A percentile compares a stretch with the other conserved stretches of the same genome.
These are phyloP conservation scores for Candida mesenterica DNA, from an alignment of 1,139 yeast species.

Conservation along the genomic window DNA sequence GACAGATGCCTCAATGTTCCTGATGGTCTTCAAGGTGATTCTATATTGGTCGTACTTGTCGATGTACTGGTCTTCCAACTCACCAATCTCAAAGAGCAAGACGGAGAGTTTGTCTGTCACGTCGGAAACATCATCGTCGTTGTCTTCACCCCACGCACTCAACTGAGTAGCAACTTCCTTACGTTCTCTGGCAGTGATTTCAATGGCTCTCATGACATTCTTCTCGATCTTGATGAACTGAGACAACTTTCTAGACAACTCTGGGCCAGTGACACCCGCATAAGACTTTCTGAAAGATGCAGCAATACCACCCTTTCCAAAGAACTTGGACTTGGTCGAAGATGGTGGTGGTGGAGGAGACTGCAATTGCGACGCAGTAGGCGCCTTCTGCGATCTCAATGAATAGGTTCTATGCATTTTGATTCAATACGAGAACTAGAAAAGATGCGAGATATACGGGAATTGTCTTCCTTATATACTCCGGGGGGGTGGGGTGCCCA, in stretches of 20 bases:
- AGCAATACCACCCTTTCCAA: constrained; percentile 86
- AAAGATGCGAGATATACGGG: no score
- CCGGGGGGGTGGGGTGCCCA: not conserved
- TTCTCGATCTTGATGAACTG: constrained; percentile 94
- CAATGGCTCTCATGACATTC: constrained; percentile 91
- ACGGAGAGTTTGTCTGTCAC: constrained; percentile 97
- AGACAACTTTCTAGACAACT: constrained; percentile 85
- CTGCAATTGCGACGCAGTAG: constrained; percentile 93
- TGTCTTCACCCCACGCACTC: constrained; percentile 96
- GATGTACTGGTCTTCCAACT: constrained; percentile 95
- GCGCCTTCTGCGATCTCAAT: constrained; percentile 91
- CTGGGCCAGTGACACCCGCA: constrained; percentile 95
- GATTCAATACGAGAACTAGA: no score
- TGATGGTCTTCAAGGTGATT: constrained; percentile 87
- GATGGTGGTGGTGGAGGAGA: constrained; percentile 93
- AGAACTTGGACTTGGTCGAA: constrained; percentile 80
- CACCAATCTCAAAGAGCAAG: constrained; percentile 92
- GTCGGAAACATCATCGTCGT: constrained; percentile 95
- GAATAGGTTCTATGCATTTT: constrained; percentile 98
- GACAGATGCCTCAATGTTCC: constrained; percentile 95
- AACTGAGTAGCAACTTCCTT: constrained; percentile 96
- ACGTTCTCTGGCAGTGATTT: constrained; percentile 91
- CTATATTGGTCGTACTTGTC: constrained; percentile 98
- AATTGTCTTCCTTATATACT: not conserved
- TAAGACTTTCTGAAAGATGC: constrained; percentile 80